Conservation (phyloP, 1,284 basidiomycete species). For the Ceratobasidium sp. region DNA sequence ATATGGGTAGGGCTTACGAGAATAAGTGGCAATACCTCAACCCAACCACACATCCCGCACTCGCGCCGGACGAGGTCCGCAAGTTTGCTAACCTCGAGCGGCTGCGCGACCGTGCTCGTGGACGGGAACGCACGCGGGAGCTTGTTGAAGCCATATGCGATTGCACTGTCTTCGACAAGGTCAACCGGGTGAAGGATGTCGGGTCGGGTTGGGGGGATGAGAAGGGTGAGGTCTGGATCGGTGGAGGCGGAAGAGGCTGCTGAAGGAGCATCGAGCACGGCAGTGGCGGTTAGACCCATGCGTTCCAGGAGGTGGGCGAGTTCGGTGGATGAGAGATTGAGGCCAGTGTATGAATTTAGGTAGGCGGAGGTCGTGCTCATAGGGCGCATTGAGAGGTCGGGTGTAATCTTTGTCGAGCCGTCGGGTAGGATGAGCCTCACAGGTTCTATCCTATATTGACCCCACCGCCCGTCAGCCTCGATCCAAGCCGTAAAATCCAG, state of each 20-base stretch:
- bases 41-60: conserved; percentile 96
- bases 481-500: not conserved
- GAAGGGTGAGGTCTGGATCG: conserved; percentile 75
- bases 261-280: conserved; percentile 56
- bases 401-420: conserved; percentile 82
- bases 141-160: conserved; percentile 98
- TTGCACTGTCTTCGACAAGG: conserved; percentile 97
- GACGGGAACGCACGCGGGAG: conserved; percentile 91
- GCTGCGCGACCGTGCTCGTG: conserved; percentile 96
- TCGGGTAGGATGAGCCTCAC: conserved; percentile 85
- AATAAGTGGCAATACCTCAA: conserved; percentile 94
- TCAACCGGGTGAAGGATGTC: conserved; percentile 99
- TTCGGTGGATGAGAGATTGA: conserved; percentile 73
- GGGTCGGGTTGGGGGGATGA: conserved; percentile 91
- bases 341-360: conserved; percentile 95
- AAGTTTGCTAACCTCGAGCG: conserved; percentile 90
- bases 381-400: conserved; percentile 80
- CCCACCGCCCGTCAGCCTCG: conserved; percentile 19
- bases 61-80: conserved; percentile 90
- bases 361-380: conserved; percentile 88
- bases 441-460: conserved; percentile 82
- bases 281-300: conserved; percentile 77
- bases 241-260: not conserved
- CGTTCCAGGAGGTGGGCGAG: conserved; percentile 76
- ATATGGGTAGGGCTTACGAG: conserved; percentile 67